A percentile compares a stretch with the other conserved stretches of the same genome.
These are phyloP conservation scores for Keithomyces neogunnii DNA, from an alignment of 2,329 filamentous ascomycete genomes.

Conservation along the genomic window DNA sequence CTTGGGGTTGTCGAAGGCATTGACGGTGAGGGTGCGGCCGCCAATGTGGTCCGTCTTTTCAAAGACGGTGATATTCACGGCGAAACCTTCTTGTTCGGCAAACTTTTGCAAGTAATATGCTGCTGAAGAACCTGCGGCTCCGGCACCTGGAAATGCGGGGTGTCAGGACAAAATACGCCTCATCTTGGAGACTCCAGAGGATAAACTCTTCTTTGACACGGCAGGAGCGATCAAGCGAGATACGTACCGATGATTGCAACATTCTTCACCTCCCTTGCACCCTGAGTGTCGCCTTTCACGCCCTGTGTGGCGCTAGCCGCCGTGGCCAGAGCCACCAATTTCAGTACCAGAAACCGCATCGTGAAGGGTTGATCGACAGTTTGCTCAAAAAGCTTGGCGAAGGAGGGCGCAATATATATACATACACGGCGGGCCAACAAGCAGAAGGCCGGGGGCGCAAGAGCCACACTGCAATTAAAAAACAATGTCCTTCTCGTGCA, in stretches of 20 bases:
- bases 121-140: conserved; percentile 77
- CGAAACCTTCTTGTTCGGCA: conserved; percentile 49
- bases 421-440: too few species aligned
- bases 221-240: too few species aligned
- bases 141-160: conserved; percentile 58
- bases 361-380: background rate
- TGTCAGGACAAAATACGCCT: background rate
- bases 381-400: background rate
- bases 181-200: too few species aligned
- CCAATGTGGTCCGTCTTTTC: conserved; percentile 73
- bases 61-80: conserved; percentile 77
- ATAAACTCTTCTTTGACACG: too few species aligned
- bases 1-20: conserved; percentile 59
- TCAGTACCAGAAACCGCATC: conserved; percentile 7
- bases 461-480: too few species aligned
- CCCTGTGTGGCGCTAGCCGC: conserved; percentile 10
- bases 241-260: conserved; percentile 29
- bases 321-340: conserved; percentile 7
- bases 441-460: too few species aligned
- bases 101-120: conserved; percentile 75
- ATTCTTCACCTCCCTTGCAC: conserved; percentile 18
- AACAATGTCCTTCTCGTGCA: too few species aligned
- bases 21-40: conserved; percentile 78
- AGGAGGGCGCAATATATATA: too few species aligned
- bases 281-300: conserved; percentile 5